Evolutionary conservation across 208 protist genomes (phyloP), one percentile per base, ranked within the genome.

Genomic region (Acanthamoeba castellanii): DNA sequence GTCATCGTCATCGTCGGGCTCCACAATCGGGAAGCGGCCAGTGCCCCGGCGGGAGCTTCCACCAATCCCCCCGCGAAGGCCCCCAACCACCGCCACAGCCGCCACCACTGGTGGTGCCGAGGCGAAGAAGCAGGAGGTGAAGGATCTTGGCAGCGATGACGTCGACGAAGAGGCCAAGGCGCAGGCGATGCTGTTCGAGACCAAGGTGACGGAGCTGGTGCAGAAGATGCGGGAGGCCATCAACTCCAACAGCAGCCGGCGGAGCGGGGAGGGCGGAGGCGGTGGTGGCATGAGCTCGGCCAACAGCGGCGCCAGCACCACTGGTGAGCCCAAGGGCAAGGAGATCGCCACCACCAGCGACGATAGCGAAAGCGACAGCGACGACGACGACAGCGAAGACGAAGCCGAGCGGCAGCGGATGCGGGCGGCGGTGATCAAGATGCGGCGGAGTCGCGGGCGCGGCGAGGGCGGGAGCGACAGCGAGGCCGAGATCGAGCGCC

Each of bases 201-300:
- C 25, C 66, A 20, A 30, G 11, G 66, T 74, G n/a, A 74, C 66
- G 22, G 66, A 74, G 32, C 66, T 74, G n/a, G 66, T 74, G 18
- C 25, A 37, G 32, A 74, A 74, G 66, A 74, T 74, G 66, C 66
- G 66, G 18, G 66, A 74, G 66, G 66, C 66, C 66, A 74, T 74
- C 66, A 74, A 3, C 32, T 13, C 66, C n/a, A 74, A 74, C 66
- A 74, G 11, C 66, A 74, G n/a, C 32, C 66, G 66, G 11, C 66
- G 66, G 1, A 68, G 22, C 61, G 22, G 2, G 22, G 61, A 68
- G 22, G 61, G 61, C 27, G 22, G 27, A 27, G 61, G 61, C 61
- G 27, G 61, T 27, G 27, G 16, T 27, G n/a, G n/a, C n/a, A 68
- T 18, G 22, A 68, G 61, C 61, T 27, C 16, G 22, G 5, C 22